phyloP scores from a whole-genome alignment of 129 eudicot genomes.

The Ambrosia artemisiifolia region DNA sequence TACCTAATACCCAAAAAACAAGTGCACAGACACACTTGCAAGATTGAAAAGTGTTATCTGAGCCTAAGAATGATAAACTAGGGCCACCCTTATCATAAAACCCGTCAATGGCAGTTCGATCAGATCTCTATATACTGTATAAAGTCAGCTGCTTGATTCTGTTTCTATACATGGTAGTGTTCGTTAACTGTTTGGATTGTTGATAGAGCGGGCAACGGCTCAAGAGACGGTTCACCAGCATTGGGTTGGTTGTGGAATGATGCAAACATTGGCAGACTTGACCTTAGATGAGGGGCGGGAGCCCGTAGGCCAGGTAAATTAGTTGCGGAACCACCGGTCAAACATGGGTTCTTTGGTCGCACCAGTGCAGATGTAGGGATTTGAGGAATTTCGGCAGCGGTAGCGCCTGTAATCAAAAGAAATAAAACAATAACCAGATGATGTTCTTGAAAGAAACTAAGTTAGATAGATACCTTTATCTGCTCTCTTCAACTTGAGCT shows the following conservation, averaged over 20 bases:
- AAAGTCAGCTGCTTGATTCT: neutral
- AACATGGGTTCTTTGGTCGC: neutral
- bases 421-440: constrained; percentile 1
- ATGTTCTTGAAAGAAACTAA: constrained; percentile 30
- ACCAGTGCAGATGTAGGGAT: constrained; percentile 15
- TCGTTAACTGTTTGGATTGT: constrained; percentile 10
- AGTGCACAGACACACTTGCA: neutral
- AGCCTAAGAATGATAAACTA: constrained; percentile 3
- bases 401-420: constrained; percentile 24
- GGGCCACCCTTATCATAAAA: neutral
- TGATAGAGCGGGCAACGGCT: neutral
- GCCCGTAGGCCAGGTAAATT: constrained; percentile 17
- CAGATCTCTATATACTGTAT: neutral
- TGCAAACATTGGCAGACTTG: constrained; percentile 15
- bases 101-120: neutral
- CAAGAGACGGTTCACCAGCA: neutral
- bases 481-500: no score
- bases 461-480: no score
- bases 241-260: constrained; percentile 4
- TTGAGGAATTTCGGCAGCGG: neutral
- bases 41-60: constrained; percentile 13
- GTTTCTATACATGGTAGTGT: neutral
- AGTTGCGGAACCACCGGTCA: neutral
- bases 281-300: constrained; percentile 57
- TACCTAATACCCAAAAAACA: neutral